Conservation (phyloP, 257 asterid species). For the Solanum piurae region DNA sequence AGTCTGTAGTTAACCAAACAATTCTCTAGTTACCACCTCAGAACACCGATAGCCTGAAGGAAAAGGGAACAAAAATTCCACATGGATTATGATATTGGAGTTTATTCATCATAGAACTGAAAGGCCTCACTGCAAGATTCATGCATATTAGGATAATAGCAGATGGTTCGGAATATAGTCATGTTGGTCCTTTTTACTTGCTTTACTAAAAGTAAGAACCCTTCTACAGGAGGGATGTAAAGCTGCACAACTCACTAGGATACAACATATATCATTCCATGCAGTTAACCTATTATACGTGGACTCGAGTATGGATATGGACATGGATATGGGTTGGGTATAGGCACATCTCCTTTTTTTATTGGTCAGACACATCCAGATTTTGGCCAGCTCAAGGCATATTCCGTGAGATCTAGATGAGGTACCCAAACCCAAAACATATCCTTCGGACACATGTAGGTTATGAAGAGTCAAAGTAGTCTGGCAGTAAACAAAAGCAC, state of each 20-base stretch:
- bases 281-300: background rate
- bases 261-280: background rate
- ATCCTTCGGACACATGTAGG: background rate
- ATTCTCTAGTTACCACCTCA: background rate
- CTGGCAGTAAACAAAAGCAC: background rate
- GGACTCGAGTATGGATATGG: background rate
- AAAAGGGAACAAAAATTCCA: background rate
- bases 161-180: background rate
- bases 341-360: background rate
- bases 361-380: background rate
- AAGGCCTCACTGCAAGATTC: background rate
- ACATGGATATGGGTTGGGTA: background rate
- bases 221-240: background rate
- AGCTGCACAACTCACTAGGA: background rate
- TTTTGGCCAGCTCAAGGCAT: background rate
- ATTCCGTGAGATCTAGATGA: background rate
- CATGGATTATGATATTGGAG: background rate
- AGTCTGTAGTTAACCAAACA: background rate
- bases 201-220: background rate
- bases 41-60: background rate
- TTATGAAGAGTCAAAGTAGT: background rate
- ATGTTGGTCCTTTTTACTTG: background rate
- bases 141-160: background rate
- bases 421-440: background rate
- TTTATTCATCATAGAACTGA: background rate